Base-by-base conservation (phyloP, 2,329 filamentous ascomycete genomes). In the Penicillium aurantiogriseum region DNA sequence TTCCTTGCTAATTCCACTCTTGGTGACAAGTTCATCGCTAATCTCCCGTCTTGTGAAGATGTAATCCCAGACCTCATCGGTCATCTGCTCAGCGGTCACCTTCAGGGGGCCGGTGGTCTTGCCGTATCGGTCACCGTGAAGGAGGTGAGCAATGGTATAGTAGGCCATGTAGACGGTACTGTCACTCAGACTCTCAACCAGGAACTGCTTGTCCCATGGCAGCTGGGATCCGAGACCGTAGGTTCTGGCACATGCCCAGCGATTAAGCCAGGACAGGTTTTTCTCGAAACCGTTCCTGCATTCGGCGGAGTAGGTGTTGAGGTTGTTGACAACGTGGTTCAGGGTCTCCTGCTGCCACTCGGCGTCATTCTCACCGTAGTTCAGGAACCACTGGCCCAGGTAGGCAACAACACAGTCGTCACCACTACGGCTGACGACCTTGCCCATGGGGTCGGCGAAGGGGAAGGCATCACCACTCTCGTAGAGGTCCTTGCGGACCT, bases 361-460 rank as follows among this genome's bases (percentile, higher is more conserved):
- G 43, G 79, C 77, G 66, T 88, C 85, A 61, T 91, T 90, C 77
- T 92, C 90, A 61, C 94, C 94, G 70, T 99, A 99, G 77, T 97
- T 93, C 68, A 99, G 81, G 78, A 96, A 99, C 92, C 94, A 99
- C 77, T 99, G 94, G 68, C 97, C 93, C 71, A 97, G 87, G 64
- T 93, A 87, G 31, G 92, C 90, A 58, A 94, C 93, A 57, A 96
- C 92, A 73, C 94, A 97, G 66, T 95, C 91, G 70, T 97, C 93
- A 29, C 88, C 91, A 66, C 90, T 95, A 75, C 94, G 85, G 71
- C 89, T 93, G 59, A 95, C 86, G 64, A 97, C 94, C 75, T 89
- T 85, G 67, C 89, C 88, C 75, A 97, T 92, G 2, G 94, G 94
- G 75, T 99, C 94, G 13, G 91, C 92, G 72, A 97, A 99, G 65